Percentiles rank a stretch among this genome's conserved stretches.
phyloP scores from a whole-genome alignment of 495 filamentous ascomycete species.

The Evernia prunastri region DNA sequence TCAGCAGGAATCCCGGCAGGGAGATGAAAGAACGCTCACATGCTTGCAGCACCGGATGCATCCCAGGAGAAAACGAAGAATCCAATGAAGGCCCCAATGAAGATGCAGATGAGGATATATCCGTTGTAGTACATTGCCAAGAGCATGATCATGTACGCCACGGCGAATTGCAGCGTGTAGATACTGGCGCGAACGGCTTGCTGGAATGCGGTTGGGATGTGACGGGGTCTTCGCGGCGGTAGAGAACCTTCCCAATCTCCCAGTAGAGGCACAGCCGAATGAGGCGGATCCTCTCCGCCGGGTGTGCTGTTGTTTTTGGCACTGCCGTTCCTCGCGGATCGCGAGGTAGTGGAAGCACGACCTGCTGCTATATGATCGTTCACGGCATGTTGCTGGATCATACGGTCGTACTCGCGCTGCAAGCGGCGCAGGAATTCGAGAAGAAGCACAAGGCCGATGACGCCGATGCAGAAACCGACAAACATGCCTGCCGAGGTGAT shows the following conservation, averaged over 20 bases:
- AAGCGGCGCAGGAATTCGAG: constrained; percentile 59
- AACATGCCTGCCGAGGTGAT: constrained; percentile 56
- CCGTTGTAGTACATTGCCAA: constrained; percentile 63
- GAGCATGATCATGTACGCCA: constrained; percentile 68
- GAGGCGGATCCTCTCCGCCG: not conserved
- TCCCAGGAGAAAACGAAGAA: constrained; percentile 21
- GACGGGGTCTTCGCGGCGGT: not conserved
- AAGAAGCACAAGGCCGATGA: constrained; percentile 53
- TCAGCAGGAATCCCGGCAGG: not conserved
- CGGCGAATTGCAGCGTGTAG: constrained; percentile 60
- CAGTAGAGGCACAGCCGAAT: constrained; percentile 3
- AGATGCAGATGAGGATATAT: constrained; percentile 18
- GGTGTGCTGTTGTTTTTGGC: not conserved
- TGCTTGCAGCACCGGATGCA: not conserved
- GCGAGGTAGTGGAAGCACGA: not conserved
- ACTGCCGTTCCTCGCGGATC: not conserved
- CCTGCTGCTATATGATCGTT: not conserved
- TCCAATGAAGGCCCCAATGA: constrained; percentile 17
- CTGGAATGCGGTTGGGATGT: constrained; percentile 31
- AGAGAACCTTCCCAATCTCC: not conserved
- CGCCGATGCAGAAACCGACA: constrained; percentile 64
- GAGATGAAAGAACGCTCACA: not conserved
- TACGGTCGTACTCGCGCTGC: constrained; percentile 54
- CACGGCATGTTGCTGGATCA: not conserved
- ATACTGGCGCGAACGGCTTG: constrained; percentile 56